Evolutionary conservation across 805 yeast species (phyloP).

Genomic region (Wickerhamomyces rabaulensis): DNA sequence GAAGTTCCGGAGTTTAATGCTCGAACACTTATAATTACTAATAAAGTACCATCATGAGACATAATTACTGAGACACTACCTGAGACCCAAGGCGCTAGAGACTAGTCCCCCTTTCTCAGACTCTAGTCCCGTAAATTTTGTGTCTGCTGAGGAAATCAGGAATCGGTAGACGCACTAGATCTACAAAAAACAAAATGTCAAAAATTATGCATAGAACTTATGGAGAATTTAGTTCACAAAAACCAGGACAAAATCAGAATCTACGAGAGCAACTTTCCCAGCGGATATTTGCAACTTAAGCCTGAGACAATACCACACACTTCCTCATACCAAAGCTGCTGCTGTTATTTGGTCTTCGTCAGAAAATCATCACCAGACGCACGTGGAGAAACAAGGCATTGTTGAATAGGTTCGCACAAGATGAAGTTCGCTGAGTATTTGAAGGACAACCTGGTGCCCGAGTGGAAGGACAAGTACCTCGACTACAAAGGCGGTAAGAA

Average conservation of each 20-base stretch:
- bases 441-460: constrained; percentile 49
- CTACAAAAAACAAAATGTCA: neutral
- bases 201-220: neutral
- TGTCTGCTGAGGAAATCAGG: too few relatives aligned
- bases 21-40: too few relatives aligned
- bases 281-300: neutral
- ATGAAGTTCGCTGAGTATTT: constrained; percentile 15
- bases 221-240: neutral
- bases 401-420: neutral
- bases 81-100: too few relatives aligned
- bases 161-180: neutral
- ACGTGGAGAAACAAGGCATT: neutral
- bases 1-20: too few relatives aligned
- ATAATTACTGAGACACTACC: too few relatives aligned
- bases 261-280: neutral
- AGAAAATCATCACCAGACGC: neutral
- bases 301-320: neutral
- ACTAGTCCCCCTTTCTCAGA: too few relatives aligned
- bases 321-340: too few relatives aligned
- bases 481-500: constrained; percentile 49
- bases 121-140: too few relatives aligned
- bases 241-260: neutral
- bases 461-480: constrained; percentile 80
- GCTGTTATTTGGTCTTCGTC: neutral
- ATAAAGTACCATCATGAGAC: too few relatives aligned